phyloP scores from a whole-genome alignment of 257 asterid genomes.

The Solanum sparsipilum region DNA sequence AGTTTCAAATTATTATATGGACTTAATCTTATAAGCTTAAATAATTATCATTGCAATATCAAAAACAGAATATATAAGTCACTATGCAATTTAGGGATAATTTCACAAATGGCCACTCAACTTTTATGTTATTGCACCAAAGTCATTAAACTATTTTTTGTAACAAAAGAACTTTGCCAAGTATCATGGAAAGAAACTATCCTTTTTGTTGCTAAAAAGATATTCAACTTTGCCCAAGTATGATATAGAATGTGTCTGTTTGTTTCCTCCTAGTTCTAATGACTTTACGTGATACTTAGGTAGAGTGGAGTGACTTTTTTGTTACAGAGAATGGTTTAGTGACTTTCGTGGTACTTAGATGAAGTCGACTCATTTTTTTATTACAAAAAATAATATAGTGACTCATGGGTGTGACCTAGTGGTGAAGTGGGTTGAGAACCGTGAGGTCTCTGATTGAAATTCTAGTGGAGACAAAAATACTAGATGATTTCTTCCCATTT shows the following conservation, averaged over 20 bases:
- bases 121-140: neutral
- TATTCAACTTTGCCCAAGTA: neutral
- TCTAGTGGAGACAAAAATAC: neutral
- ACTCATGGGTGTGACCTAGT: neutral
- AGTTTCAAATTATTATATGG: neutral
- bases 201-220: neutral
- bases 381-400: neutral
- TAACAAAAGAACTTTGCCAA: neutral
- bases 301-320: neutral
- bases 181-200: neutral
- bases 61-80: neutral
- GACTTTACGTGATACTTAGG: neutral
- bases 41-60: neutral
- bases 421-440: neutral
- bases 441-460: neutral
- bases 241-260: neutral
- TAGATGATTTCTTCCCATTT: neutral
- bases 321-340: neutral
- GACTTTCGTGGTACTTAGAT: neutral
- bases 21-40: neutral
- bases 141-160: neutral
- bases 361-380: neutral
- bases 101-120: neutral
- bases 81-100: neutral
- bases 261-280: neutral